These are phyloP conservation scores for Dactylellina parvicollis DNA, from an alignment of 2,329 filamentous ascomycete genomes.

Conservation along the genomic window DNA sequence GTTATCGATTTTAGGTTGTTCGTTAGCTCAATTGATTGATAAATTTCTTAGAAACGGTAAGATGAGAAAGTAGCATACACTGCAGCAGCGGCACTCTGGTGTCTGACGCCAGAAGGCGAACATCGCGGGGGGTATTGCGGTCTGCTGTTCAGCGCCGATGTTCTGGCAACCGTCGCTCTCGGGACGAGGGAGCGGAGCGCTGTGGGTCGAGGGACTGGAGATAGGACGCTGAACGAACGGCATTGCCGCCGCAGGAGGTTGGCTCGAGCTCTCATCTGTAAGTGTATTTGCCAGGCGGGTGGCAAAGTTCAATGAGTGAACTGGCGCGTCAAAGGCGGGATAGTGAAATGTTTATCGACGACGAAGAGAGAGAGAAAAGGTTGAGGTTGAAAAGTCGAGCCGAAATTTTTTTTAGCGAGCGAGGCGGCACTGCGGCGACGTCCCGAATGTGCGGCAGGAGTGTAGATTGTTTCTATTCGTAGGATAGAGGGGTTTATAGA, in stretches of 20 bases:
- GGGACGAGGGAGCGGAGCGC: conserved; percentile 39
- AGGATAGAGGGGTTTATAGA: not conserved
- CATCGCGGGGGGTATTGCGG: conserved; percentile 8
- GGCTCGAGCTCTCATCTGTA: conserved; percentile 48
- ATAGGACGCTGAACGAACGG: conserved; percentile 43
- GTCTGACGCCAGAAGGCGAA: conserved; percentile 15
- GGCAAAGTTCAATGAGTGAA: conserved; percentile 9
- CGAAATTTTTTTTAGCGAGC: conserved; percentile 40
- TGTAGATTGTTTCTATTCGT: not conserved
- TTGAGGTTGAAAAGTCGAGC: conserved; percentile 3
- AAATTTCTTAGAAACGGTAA: not conserved
- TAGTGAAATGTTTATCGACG: conserved; percentile 4
- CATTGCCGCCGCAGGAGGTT: conserved; percentile 49
- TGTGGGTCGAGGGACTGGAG: conserved; percentile 34
- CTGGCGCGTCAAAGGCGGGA: conserved; percentile 4
- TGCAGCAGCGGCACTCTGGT: conserved; percentile 44
- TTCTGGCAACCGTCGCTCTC: conserved; percentile 33
- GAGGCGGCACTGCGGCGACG: conserved; percentile 2
- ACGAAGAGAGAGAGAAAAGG: not conserved
- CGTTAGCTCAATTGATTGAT: not conserved
- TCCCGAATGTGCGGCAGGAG: not conserved
- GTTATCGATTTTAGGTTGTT: not conserved
- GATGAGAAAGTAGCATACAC: conserved; percentile 20
- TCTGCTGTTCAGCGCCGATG: conserved; percentile 21
- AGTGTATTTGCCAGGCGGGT: not conserved